phyloP scores from a whole-genome alignment of 2,329 filamentous ascomycete genomes.

The Chrysoporthe deuterocubensis region DNA sequence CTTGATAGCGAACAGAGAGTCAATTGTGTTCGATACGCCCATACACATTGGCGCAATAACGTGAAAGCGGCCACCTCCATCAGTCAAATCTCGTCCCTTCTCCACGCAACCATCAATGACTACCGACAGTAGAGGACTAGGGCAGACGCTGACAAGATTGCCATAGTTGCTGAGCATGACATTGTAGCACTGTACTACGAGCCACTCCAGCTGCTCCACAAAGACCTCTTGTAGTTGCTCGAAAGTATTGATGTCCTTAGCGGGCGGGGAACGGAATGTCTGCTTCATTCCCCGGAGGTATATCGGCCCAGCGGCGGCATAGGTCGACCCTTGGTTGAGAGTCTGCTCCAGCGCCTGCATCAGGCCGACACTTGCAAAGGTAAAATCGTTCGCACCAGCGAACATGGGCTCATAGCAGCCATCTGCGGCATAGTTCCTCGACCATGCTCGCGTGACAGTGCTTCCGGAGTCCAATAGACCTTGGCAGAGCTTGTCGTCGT shows the following conservation, averaged over 20 bases:
- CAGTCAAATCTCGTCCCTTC: slow-evolving; percentile 18
- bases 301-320: slow-evolving; percentile 14
- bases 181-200: slow-evolving; percentile 18
- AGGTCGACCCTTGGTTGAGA: slow-evolving; percentile 15
- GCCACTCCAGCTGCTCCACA: slow-evolving; percentile 19
- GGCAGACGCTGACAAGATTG: slow-evolving; percentile 17
- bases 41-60: slow-evolving; percentile 17
- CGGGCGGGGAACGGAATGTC: slow-evolving; percentile 18
- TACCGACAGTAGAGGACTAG: slow-evolving; percentile 20
- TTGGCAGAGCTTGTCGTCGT: slow-evolving; percentile 25
- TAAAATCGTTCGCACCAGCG: slow-evolving; percentile 1
- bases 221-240: slow-evolving; percentile 18
- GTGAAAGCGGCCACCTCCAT: slow-evolving; percentile 19
- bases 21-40: slow-evolving; percentile 21
- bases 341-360: slow-evolving; percentile 14
- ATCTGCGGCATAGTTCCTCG: slow-evolving; percentile 24
- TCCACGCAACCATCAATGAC: slow-evolving; percentile 21
- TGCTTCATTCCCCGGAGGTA: slow-evolving; percentile 20
- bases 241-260: slow-evolving; percentile 12
- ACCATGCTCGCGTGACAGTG: slow-evolving; percentile 12
- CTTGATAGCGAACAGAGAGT: slow-evolving; percentile 27
- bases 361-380: background rate
- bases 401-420: slow-evolving; percentile 22
- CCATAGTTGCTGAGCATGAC: slow-evolving; percentile 20
- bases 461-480: slow-evolving; percentile 13